Conservation (phyloP, 2,329 filamentous ascomycete species). For the Trichoderma arundinaceum region DNA sequence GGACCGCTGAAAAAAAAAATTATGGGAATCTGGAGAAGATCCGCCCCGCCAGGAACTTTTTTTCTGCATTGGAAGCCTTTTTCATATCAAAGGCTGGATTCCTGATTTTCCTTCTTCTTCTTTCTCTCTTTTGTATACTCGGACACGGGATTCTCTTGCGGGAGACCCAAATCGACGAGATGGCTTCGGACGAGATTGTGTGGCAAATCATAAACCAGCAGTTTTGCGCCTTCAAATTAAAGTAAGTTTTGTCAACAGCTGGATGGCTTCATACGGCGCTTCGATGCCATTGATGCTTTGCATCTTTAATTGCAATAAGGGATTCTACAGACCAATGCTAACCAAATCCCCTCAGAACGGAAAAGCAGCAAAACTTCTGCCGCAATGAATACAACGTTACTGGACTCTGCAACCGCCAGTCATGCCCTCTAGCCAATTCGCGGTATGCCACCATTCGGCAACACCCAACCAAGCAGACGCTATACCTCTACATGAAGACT, state of each 20-base stretch:
- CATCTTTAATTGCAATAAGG: not conserved
- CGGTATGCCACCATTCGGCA: conserved; percentile 91
- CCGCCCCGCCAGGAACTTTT: conserved; percentile 35
- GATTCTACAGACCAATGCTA: not conserved
- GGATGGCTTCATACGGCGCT: not conserved
- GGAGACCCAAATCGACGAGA: conserved; percentile 46
- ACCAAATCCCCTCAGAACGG: conserved; percentile 60
- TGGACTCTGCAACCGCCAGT: conserved; percentile 83
- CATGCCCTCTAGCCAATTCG: conserved; percentile 88
- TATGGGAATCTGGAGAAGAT: conserved; percentile 32
- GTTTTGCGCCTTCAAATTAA: conserved; percentile 94
- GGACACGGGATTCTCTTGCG: not conserved
- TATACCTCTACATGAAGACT: conserved; percentile 98
- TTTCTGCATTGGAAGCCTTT: conserved; percentile 31
- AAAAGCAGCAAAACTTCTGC: conserved; percentile 90
- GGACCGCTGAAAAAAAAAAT: conserved; percentile 35
- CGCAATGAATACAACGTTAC: conserved; percentile 92
- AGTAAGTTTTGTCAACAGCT: conserved; percentile 57
- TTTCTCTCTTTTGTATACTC: not conserved
- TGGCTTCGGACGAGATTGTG: conserved; percentile 95
- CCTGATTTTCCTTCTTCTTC: not conserved
- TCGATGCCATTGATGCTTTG: not conserved
- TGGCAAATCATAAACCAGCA: conserved; percentile 97
- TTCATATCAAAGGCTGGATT: conserved; percentile 1
- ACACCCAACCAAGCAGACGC: conserved; percentile 76